Evolutionary conservation across 768 basidiomycete genomes (phyloP), one percentile per base, ranked within the genome.

Genomic region (Suillus ampliporus): DNA sequence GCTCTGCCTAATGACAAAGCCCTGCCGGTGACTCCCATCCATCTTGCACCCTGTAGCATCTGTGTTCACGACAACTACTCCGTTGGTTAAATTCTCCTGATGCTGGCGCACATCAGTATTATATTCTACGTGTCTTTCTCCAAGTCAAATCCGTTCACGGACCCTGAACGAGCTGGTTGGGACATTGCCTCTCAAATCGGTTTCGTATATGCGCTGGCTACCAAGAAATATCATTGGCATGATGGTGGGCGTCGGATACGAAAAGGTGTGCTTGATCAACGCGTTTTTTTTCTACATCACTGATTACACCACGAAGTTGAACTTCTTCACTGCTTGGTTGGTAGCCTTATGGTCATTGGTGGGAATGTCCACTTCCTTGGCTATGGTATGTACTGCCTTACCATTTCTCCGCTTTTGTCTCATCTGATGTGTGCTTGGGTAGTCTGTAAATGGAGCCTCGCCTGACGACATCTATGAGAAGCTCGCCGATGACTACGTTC

Each of bases 301-400:
- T 21, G 44, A 23, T 43, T 2, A n/a, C 31, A 40, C 17, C 50
- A 19, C 64, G 51, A 64, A 86, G 79, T 69, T 84, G 61, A 86
- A 86, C 70, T 76, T 69, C 69, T 87, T 28, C 86, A 88, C 68
- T 83, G 85, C n/a, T 83, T 81, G 69, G 73, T 77, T 1, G 86
- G 87, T 15, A 62, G 76, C 4, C 62, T 83, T 60, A 53, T 83
- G 31, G 75, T 80, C 23, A 31, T 84, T 26, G 71, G 78, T 11
- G 72, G 77, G 5, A 78, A 84, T 31, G 63, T 84, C 1, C 84
- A 85, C 58, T 73, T 71, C 26, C 1, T 81, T 21, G 77, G 79
- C 6, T 85, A 76, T 67, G 67, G 84, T 78, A 59, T 63, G 76
- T 71, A 21, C 17, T 67, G 10, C 3, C 44, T 8, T 28, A 5